A percentile compares a stretch with the other conserved stretches of the same genome.
Evolutionary conservation across 345 rosid genomes (phyloP).

Genomic region (Arabidopsis arenosa): DNA sequence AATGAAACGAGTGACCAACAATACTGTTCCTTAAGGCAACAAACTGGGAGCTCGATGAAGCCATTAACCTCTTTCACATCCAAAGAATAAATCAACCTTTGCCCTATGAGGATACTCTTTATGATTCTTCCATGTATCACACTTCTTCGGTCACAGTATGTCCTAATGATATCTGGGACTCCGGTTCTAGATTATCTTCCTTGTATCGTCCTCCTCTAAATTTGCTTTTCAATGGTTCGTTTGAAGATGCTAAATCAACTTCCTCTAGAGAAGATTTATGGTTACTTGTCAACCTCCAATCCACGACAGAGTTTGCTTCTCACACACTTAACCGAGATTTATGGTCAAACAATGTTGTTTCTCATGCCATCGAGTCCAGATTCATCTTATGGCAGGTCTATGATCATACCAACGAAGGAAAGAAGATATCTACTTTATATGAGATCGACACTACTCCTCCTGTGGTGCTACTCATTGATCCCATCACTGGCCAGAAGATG

Average conservation of each 20-base stretch:
- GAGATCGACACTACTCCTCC: conserved; percentile 63
- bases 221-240: conserved; percentile 63
- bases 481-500: conserved; percentile 88
- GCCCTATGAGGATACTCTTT: background rate
- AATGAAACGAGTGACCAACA: too few species aligned
- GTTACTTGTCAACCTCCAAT: conserved; percentile 88
- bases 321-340: conserved; percentile 86
- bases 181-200: conserved; percentile 48
- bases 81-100: too few species aligned
- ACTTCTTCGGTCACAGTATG: background rate
- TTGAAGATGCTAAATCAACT: too few species aligned
- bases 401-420: conserved; percentile 51
- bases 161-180: background rate
- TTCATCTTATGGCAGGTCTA: conserved; percentile 83
- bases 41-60: too few species aligned
- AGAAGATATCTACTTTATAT: conserved; percentile 78
- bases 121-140: background rate
- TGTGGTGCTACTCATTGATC: conserved; percentile 78
- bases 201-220: conserved; percentile 73
- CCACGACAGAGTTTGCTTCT: conserved; percentile 72
- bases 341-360: conserved; percentile 85
- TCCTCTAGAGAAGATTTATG: conserved; percentile 70
- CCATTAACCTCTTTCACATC: too few species aligned
- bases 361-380: conserved; percentile 64
- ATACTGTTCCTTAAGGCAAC: too few species aligned